Percentiles rank a stretch among this genome's conserved stretches.
Evolutionary conservation across 257 asterid species (phyloP).

Genomic region (Plantago major): DNA sequence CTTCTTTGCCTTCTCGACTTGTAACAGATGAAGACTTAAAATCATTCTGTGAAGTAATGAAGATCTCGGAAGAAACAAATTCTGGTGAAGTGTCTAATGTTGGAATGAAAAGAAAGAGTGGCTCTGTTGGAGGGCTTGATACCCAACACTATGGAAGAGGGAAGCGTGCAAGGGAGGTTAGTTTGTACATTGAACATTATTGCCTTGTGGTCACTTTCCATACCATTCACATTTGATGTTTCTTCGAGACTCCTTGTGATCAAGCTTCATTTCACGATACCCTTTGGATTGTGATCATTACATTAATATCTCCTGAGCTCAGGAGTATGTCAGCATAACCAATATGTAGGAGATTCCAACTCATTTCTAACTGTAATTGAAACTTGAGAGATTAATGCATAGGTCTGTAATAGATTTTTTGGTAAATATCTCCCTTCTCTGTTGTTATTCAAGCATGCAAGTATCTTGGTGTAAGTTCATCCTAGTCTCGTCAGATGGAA

Average conservation of each 20-base stretch:
- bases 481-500: too few relatives aligned
- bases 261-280: conserved; percentile 2
- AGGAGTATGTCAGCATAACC: background rate
- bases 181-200: conserved; percentile 23
- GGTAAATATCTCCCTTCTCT: too few relatives aligned
- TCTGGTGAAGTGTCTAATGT: conserved; percentile 39
- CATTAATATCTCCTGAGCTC: background rate
- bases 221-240: background rate
- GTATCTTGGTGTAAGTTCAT: conserved; percentile 3
- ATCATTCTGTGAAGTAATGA: conserved; percentile 83
- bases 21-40: conserved; percentile 71
- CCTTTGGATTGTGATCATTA: background rate
- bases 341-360: too few relatives aligned
- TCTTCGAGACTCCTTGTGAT: background rate
- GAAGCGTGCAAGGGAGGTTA: conserved; percentile 95
- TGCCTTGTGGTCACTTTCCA: background rate
- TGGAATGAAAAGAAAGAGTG: conserved; percentile 78
- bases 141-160: conserved; percentile 98
- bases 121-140: conserved; percentile 79
- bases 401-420: too few relatives aligned
- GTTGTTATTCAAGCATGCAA: background rate
- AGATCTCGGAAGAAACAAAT: conserved; percentile 56
- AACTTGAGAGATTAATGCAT: too few relatives aligned
- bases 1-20: conserved; percentile 89
- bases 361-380: too few relatives aligned